These are phyloP conservation scores for Pugionium dolabratum DNA, from an alignment of 345 rosid species.

Conservation along the genomic window DNA sequence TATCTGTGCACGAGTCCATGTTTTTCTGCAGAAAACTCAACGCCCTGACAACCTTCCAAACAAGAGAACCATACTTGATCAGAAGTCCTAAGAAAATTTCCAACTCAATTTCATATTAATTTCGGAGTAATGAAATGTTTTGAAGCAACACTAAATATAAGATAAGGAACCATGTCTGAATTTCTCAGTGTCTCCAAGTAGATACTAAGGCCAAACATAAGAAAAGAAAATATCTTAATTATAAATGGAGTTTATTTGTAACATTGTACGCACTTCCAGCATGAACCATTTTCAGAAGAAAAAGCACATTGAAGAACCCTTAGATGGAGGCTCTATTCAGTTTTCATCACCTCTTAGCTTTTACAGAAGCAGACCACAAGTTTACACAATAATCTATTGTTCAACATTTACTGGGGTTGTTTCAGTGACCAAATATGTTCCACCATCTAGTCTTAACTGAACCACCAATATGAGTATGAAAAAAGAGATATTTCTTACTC, in stretches of 20 bases:
- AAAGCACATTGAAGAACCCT: conserved; percentile 19
- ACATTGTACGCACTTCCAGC: conserved; percentile 10
- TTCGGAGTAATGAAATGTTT: not conserved
- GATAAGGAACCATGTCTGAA: conserved; percentile 22
- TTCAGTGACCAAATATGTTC: conserved; percentile 14
- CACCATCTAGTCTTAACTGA: conserved; percentile 26
- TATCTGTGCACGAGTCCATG: conserved; percentile 48
- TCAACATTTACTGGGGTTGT: not conserved
- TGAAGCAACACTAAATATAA: conserved; percentile 10
- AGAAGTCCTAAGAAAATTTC: conserved; percentile 6
- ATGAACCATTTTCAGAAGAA: conserved; percentile 8
- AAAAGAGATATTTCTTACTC: conserved; percentile 50
- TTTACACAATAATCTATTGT: not conserved
- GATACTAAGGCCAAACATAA: conserved; percentile 19
- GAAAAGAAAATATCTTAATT: conserved; percentile 25
- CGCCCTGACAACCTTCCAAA: conserved; percentile 86
- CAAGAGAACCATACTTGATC: conserved; percentile 21
- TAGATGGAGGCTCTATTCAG: conserved; percentile 3
- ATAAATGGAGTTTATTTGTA: not conserved
- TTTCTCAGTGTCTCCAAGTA: conserved; percentile 14
- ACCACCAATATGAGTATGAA: conserved; percentile 2
- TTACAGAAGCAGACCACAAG: conserved; percentile 14
- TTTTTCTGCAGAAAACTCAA: conserved; percentile 62
- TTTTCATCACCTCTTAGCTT: conserved; percentile 3
- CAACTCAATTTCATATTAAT: not conserved